Conservation (phyloP, 805 yeast genomes). For the Schwanniomyces yamadae region DNA sequence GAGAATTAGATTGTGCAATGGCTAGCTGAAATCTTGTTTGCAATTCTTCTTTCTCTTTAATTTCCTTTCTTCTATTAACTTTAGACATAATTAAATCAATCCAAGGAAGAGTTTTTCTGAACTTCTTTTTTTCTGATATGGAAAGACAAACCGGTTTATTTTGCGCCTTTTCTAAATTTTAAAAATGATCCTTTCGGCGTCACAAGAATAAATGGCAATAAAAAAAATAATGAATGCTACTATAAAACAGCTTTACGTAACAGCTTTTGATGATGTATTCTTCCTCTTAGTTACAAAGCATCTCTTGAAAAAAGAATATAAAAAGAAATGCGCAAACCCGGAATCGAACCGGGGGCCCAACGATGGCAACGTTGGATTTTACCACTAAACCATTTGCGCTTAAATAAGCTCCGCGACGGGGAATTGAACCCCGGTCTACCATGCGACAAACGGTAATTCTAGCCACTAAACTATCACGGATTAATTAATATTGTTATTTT, state of each 20-base stretch:
- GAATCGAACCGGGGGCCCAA: slow-evolving; percentile 23
- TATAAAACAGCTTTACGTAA: too few species aligned
- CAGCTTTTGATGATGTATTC: too few species aligned
- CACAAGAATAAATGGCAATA: too few species aligned
- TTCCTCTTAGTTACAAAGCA: too few species aligned
- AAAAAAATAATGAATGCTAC: too few species aligned
- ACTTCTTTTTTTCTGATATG: too few species aligned
- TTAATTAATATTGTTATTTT: too few species aligned
- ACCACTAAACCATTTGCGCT: slow-evolving; percentile 21
- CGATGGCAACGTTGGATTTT: slow-evolving; percentile 23
- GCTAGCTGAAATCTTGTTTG: slow-evolving; percentile 48
- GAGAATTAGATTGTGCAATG: slow-evolving; percentile 33
- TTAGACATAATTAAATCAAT: slow-evolving; percentile 10
- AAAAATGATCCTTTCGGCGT: too few species aligned
- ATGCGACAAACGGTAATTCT: slow-evolving; percentile 29
- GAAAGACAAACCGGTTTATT: too few species aligned
- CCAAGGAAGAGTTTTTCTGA: too few species aligned
- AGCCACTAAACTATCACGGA: slow-evolving; percentile 31
- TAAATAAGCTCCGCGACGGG: slow-evolving; percentile 24
- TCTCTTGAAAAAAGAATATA: too few species aligned
- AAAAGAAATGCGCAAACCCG: slow-evolving; percentile 18
- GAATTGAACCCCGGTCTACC: slow-evolving; percentile 32
- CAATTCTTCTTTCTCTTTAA: slow-evolving; percentile 45
- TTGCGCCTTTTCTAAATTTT: too few species aligned
- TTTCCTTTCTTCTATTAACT: slow-evolving; percentile 37